Evolutionary conservation across 306 rosid genomes (phyloP).

Genomic region (Cucurbita pepo): DNA sequence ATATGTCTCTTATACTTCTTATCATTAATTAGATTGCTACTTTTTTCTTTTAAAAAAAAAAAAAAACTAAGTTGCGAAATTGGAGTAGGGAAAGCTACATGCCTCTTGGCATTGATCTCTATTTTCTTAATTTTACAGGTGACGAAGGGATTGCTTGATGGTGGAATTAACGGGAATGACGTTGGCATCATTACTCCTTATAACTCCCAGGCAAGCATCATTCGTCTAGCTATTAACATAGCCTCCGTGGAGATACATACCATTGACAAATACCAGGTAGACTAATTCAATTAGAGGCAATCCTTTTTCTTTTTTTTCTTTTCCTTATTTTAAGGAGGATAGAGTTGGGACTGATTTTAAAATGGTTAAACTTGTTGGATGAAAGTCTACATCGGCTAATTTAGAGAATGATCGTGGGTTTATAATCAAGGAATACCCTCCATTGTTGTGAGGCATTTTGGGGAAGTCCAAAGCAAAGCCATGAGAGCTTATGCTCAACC

Average conservation of each 20-base stretch:
- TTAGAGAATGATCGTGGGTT: too few relatives aligned
- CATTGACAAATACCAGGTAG: conserved; percentile 92
- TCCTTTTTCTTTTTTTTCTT: background rate
- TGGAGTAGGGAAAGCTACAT: background rate
- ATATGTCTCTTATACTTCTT: background rate
- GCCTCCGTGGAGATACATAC: conserved; percentile 82
- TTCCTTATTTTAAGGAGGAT: background rate
- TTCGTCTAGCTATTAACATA: conserved; percentile 25
- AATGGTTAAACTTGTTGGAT: too few relatives aligned
- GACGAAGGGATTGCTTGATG: conserved; percentile 42
- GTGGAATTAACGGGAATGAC: conserved; percentile 51
- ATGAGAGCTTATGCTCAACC: too few relatives aligned
- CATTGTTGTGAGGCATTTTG: too few relatives aligned
- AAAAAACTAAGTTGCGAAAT: background rate
- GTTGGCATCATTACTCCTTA: conserved; percentile 91
- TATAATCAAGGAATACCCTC: too few relatives aligned
- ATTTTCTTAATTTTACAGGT: conserved; percentile 29
- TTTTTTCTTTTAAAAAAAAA: background rate
- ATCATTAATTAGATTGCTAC: background rate
- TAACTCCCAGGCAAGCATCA: conserved; percentile 87
- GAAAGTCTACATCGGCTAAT: too few relatives aligned
- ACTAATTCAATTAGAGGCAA: background rate
- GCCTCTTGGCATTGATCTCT: background rate
- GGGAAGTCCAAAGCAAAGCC: too few relatives aligned
- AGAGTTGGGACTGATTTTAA: too few relatives aligned